Percentiles rank a stretch among this genome's conserved stretches.
Evolutionary conservation across 1,284 basidiomycete species (phyloP).

Genomic region (Peniophora sp.): DNA sequence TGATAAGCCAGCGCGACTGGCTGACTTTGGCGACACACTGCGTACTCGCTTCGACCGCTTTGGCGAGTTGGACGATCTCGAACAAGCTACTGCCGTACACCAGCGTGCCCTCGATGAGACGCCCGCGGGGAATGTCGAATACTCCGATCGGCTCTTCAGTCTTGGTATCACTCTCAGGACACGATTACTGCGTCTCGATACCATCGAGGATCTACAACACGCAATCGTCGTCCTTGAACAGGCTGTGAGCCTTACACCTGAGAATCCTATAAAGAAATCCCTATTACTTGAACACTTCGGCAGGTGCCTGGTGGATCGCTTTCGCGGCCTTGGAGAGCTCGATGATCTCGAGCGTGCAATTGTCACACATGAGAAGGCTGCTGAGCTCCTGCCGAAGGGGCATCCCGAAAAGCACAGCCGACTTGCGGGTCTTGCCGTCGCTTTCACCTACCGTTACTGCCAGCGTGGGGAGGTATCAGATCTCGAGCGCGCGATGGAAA

Average conservation of each 20-base stretch:
- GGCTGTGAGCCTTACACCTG: not conserved
- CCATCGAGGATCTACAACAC: not conserved
- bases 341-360: not conserved
- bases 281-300: not conserved
- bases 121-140: not conserved
- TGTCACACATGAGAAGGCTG: too few species aligned
- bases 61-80: constrained; percentile 10
- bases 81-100: not conserved
- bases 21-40: constrained; percentile 18
- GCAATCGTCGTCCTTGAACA: not conserved
- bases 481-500: too few species aligned
- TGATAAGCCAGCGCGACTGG: constrained; percentile 8
- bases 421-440: too few species aligned
- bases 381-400: too few species aligned
- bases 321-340: not conserved
- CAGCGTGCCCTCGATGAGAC: not conserved
- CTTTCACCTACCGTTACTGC: too few species aligned
- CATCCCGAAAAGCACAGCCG: too few species aligned
- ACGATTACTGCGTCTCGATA: not conserved
- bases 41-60: constrained; percentile 16
- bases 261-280: not conserved
- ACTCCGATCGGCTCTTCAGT: not conserved
- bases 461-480: too few species aligned
- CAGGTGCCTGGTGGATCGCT: too few species aligned
- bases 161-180: not conserved